Evolutionary conservation across 2,329 filamentous ascomycete genomes (phyloP).

Genomic region (Fusarium nematophilum): DNA sequence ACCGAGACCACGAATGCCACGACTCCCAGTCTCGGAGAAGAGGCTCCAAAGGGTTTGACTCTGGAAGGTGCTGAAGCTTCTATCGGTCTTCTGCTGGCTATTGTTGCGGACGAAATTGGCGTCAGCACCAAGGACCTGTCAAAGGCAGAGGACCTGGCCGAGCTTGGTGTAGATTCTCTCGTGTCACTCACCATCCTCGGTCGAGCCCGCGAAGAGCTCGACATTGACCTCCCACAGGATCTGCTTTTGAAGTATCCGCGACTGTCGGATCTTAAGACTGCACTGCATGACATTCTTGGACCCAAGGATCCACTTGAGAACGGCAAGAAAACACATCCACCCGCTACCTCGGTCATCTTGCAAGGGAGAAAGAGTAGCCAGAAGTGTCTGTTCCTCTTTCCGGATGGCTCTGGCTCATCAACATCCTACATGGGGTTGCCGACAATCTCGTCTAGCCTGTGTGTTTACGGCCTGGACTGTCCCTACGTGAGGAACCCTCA

Average conservation of each 20-base stretch:
- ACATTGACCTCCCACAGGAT: background rate
- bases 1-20: background rate
- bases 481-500: background rate
- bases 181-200: no score
- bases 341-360: background rate
- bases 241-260: background rate
- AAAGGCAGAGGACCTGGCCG: no score
- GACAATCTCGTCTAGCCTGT: background rate
- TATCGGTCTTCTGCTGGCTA: no score
- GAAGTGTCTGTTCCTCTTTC: slow-evolving; percentile 9
- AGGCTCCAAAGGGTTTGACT: background rate
- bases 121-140: no score
- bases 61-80: no score
- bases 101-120: no score
- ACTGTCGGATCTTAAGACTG: no score
- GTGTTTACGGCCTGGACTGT: background rate
- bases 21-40: background rate
- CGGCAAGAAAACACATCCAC: background rate
- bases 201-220: background rate
- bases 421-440: slow-evolving; percentile 5
- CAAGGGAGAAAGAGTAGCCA: slow-evolving; percentile 3
- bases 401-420: slow-evolving; percentile 12
- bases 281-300: no score
- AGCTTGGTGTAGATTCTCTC: no score
- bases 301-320: no score